Evolutionary conservation across 2,329 filamentous ascomycete genomes (phyloP).

Genomic region (Fusarium burgessii): DNA sequence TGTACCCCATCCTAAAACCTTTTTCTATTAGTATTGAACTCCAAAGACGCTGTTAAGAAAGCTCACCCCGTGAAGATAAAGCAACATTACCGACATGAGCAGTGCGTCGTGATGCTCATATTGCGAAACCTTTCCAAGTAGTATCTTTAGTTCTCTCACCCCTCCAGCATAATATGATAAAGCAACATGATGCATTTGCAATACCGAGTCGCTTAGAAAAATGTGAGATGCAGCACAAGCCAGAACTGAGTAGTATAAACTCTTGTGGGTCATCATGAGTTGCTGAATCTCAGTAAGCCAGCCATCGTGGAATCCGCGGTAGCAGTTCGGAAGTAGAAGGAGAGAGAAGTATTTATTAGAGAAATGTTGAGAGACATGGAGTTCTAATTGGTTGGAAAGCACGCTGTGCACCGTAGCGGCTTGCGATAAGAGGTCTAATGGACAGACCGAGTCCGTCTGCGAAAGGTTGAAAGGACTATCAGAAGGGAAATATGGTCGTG

Average conservation of each 20-base stretch:
- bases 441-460: background rate
- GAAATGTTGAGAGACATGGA: slow-evolving; percentile 36
- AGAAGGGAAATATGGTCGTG: rapidly evolving
- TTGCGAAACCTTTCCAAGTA: slow-evolving; percentile 19
- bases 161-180: slow-evolving; percentile 42
- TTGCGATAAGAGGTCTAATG: slow-evolving; percentile 7
- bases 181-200: slow-evolving; percentile 38
- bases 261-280: slow-evolving; percentile 45
- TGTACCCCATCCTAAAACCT: slow-evolving; percentile 40
- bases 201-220: slow-evolving; percentile 28
- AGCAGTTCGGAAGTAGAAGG: slow-evolving; percentile 47
- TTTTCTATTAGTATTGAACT: background rate
- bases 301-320: slow-evolving; percentile 46
- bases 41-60: rapidly evolving
- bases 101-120: slow-evolving; percentile 40
- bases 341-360: slow-evolving; percentile 37
- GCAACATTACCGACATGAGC: slow-evolving; percentile 44
- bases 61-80: slow-evolving; percentile 46
- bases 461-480: too few species aligned
- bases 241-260: slow-evolving; percentile 48
- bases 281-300: slow-evolving; percentile 48
- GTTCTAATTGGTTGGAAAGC: slow-evolving; percentile 26
- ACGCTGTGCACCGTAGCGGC: slow-evolving; percentile 10
- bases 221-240: slow-evolving; percentile 46
- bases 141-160: slow-evolving; percentile 29